phyloP scores from a whole-genome alignment of 768 basidiomycete genomes.

The Trametes cubensis region DNA sequence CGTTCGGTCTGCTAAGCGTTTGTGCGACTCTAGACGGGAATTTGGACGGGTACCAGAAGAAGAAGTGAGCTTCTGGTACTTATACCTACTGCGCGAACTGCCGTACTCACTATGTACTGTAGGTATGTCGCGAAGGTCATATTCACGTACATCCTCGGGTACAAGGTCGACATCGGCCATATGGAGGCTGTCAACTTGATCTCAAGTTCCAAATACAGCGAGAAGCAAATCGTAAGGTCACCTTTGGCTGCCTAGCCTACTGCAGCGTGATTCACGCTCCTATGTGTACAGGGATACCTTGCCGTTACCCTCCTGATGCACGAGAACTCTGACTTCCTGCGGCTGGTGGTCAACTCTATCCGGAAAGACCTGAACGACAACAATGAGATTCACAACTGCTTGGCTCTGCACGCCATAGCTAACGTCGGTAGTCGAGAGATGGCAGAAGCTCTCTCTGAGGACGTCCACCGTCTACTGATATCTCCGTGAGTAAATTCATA shows the following conservation, averaged over 20 bases:
- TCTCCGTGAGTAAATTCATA: slow-evolving; percentile 67
- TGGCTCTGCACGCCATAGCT: slow-evolving; percentile 96
- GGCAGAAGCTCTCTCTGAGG: slow-evolving; percentile 92
- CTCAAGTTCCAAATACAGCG: slow-evolving; percentile 91
- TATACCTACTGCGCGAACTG: background rate
- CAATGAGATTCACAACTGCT: slow-evolving; percentile 92
- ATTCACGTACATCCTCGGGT: slow-evolving; percentile 98
- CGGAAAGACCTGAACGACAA: slow-evolving; percentile 95
- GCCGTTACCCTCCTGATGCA: slow-evolving; percentile 98
- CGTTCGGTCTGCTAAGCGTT: slow-evolving; percentile 2
- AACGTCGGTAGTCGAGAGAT: slow-evolving; percentile 98
- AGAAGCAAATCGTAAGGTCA: slow-evolving; percentile 92
- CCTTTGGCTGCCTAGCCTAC: slow-evolving; percentile 7
- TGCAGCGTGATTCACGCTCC: background rate
- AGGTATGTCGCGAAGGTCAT: slow-evolving; percentile 99
- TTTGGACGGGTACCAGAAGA: slow-evolving; percentile 88
- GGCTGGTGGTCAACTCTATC: slow-evolving; percentile 97
- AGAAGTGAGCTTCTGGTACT: slow-evolving; percentile 62
- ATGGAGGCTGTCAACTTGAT: slow-evolving; percentile 99
- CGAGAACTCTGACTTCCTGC: slow-evolving; percentile 96
- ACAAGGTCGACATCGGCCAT: slow-evolving; percentile 98
- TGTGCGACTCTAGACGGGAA: slow-evolving; percentile 63
- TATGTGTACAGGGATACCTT: slow-evolving; percentile 80
- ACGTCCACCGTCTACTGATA: slow-evolving; percentile 92
- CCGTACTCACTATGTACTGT: background rate